Evolutionary conservation across 1,284 basidiomycete species (phyloP).

Genomic region (Cystobasidiaceae sp.): DNA sequence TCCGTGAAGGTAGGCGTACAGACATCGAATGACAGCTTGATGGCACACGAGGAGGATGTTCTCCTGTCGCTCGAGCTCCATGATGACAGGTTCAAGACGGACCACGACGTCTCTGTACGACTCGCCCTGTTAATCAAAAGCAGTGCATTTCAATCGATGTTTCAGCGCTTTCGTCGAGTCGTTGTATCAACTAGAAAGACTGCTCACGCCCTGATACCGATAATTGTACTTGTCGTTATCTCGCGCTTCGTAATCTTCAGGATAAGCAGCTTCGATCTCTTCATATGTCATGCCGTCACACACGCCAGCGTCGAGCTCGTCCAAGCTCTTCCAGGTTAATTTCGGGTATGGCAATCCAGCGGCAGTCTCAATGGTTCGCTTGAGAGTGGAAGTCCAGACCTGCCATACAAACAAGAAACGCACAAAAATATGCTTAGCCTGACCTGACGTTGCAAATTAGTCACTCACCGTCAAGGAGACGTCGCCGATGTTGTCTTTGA

Average conservation of each 20-base stretch:
- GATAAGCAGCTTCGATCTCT: slow-evolving; percentile 95
- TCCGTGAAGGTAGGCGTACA: slow-evolving; percentile 62
- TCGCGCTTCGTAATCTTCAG: slow-evolving; percentile 96
- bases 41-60: slow-evolving; percentile 97
- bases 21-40: slow-evolving; percentile 86
- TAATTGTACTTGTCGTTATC: slow-evolving; percentile 99
- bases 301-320: slow-evolving; percentile 97
- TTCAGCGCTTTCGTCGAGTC: background rate
- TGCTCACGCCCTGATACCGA: slow-evolving; percentile 66
- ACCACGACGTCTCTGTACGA: slow-evolving; percentile 71
- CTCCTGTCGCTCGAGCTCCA: slow-evolving; percentile 96
- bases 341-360: slow-evolving; percentile 77
- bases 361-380: slow-evolving; percentile 88
- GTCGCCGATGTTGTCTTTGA: slow-evolving; percentile 86
- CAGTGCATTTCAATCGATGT: too few relatives aligned
- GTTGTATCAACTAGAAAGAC: slow-evolving; percentile 42
- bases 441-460: background rate
- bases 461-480: slow-evolving; percentile 68
- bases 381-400: slow-evolving; percentile 97
- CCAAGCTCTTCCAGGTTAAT: slow-evolving; percentile 96
- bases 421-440: too few relatives aligned
- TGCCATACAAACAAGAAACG: slow-evolving; percentile 13
- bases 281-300: slow-evolving; percentile 99
- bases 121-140: slow-evolving; percentile 74
- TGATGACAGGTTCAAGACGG: slow-evolving; percentile 87